Percentiles rank a stretch among this genome's conserved stretches.
These are phyloP conservation scores for Xerocomellus intermedius DNA, from an alignment of 768 basidiomycete genomes.

Conservation along the genomic window DNA sequence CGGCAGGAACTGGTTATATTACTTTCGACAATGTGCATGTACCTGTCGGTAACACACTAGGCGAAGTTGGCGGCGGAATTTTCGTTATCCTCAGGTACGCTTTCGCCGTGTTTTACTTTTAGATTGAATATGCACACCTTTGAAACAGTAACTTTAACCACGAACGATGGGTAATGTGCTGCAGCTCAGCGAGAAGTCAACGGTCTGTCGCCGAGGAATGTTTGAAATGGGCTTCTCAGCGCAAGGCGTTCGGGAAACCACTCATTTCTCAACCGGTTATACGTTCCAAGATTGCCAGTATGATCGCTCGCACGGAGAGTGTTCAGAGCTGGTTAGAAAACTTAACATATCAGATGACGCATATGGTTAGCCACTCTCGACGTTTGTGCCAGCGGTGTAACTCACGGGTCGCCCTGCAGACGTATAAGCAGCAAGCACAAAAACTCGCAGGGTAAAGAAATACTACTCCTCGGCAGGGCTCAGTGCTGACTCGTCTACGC, in stretches of 20 bases:
- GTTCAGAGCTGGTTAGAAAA: slow-evolving; percentile 87
- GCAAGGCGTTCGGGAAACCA: slow-evolving; percentile 90
- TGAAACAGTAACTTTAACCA: slow-evolving; percentile 82
- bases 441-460: slow-evolving; percentile 65
- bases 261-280: slow-evolving; percentile 83
- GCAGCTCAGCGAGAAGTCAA: slow-evolving; percentile 68
- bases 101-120: not conserved
- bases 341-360: slow-evolving; percentile 83
- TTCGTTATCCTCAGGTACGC: slow-evolving; percentile 55
- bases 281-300: slow-evolving; percentile 79
- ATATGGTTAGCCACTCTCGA: slow-evolving; percentile 51
- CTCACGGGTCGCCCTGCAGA: slow-evolving; percentile 32
- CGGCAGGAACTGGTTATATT: slow-evolving; percentile 85
- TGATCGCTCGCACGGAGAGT: slow-evolving; percentile 84
- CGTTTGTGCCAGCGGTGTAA: not conserved
- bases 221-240: slow-evolving; percentile 86
- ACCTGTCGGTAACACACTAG: slow-evolving; percentile 83
- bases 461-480: not conserved
- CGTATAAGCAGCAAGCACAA: slow-evolving; percentile 70
- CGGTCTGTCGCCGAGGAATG: slow-evolving; percentile 77
- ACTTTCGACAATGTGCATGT: slow-evolving; percentile 85
- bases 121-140: slow-evolving; percentile 8
- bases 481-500: not conserved
- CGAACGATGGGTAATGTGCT: slow-evolving; percentile 91
- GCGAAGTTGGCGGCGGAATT: slow-evolving; percentile 57